Percentiles rank a stretch among this genome's conserved stretches.
phyloP scores from a whole-genome alignment of 371 early-diverging fungal species.

The Mortierella sp. region DNA sequence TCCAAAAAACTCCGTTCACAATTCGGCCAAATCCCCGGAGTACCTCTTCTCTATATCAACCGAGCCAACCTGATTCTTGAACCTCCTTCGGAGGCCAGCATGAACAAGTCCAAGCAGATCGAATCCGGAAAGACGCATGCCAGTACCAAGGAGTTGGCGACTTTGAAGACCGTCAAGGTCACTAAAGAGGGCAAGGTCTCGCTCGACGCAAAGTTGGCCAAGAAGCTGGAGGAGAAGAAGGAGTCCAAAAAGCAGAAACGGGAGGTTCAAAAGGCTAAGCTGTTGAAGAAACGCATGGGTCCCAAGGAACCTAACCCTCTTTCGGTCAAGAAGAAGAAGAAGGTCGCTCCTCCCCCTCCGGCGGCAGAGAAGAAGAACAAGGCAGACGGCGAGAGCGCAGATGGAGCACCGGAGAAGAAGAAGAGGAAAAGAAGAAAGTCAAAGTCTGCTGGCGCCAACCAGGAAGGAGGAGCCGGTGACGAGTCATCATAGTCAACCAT shows the following conservation, averaged over 20 bases:
- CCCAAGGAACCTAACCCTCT: constrained; percentile 90
- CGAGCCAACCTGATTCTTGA: constrained; percentile 86
- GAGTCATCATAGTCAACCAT: constrained; percentile 12
- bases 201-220: constrained; percentile 30
- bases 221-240: constrained; percentile 41
- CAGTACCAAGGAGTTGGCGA: constrained; percentile 56
- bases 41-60: constrained; percentile 89
- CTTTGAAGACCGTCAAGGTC: constrained; percentile 57
- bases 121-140: constrained; percentile 71
- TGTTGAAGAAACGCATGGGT: constrained; percentile 64
- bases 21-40: constrained; percentile 84
- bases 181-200: constrained; percentile 38
- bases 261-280: constrained; percentile 53
- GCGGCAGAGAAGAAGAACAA: constrained; percentile 16
- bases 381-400: neutral
- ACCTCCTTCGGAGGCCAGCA: constrained; percentile 72
- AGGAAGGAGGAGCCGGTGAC: neutral
- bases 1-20: constrained; percentile 72
- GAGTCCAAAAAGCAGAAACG: constrained; percentile 37
- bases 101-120: constrained; percentile 49
- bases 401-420: constrained; percentile 8
- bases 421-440: constrained; percentile 14
- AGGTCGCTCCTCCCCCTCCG: constrained; percentile 48
- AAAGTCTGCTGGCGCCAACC: neutral
- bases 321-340: constrained; percentile 85